Percentiles rank a stretch among this genome's conserved stretches.
Conservation (phyloP, 2,329 filamentous ascomycete genomes). For the Acrocalymma vagum region DNA sequence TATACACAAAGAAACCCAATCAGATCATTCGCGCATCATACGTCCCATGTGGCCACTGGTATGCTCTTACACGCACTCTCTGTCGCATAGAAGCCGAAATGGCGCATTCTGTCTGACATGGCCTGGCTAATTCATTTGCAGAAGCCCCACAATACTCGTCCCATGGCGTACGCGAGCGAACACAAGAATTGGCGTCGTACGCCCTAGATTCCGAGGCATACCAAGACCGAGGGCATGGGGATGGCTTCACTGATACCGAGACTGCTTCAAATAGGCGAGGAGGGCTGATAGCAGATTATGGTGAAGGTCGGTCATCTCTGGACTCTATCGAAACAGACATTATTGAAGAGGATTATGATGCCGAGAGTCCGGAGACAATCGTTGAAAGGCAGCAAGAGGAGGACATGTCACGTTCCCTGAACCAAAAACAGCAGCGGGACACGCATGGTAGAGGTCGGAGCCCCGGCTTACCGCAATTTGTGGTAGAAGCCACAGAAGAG, state of each 20-base stretch:
- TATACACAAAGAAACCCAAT: constrained; percentile 65
- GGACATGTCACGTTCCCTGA: constrained; percentile 8
- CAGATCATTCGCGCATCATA: constrained; percentile 75
- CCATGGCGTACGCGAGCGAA: constrained; percentile 82
- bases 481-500: constrained; percentile 41
- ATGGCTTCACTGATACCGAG: constrained; percentile 37
- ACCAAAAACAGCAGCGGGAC: constrained; percentile 7
- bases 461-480: constrained; percentile 25
- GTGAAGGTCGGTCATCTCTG: constrained; percentile 32
- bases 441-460: constrained; percentile 4
- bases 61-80: constrained; percentile 24
- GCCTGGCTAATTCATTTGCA: constrained; percentile 50
- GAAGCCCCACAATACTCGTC: constrained; percentile 78
- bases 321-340: constrained; percentile 56
- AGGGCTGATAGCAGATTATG: constrained; percentile 23
- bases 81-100: neutral
- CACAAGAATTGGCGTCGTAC: constrained; percentile 85
- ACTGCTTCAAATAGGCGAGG: constrained; percentile 21
- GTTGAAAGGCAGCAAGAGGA: constrained; percentile 24
- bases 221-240: constrained; percentile 31
- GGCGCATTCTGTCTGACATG: no score
- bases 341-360: constrained; percentile 70
- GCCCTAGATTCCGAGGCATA: constrained; percentile 63
- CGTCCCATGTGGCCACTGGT: constrained; percentile 68
- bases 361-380: constrained; percentile 57